Conservation (phyloP, 2,329 filamentous ascomycete species). For the Fusarium dlaminii region DNA sequence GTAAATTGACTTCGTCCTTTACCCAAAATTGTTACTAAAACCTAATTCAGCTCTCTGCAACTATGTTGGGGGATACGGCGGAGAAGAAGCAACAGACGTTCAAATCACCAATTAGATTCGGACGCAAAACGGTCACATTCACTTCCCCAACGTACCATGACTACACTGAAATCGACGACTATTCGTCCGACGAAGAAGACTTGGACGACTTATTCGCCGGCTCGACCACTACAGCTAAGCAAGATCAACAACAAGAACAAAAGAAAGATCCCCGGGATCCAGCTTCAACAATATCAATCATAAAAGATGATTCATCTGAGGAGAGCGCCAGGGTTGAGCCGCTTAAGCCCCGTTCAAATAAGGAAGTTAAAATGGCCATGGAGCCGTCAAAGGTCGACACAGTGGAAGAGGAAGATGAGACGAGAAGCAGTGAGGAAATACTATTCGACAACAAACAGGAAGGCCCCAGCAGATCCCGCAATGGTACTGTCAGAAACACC, state of each 20-base stretch:
- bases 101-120: conserved; percentile 80
- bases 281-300: conserved; percentile 44
- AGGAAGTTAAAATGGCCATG: conserved; percentile 50
- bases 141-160: conserved; percentile 87
- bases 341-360: conserved; percentile 58
- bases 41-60: conserved; percentile 62
- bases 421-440: conserved; percentile 71
- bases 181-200: conserved; percentile 78
- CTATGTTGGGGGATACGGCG: conserved; percentile 70
- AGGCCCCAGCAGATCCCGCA: conserved; percentile 72
- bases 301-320: conserved; percentile 52
- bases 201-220: conserved; percentile 57
- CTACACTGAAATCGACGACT: conserved; percentile 87
- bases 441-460: conserved; percentile 66
- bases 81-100: conserved; percentile 86
- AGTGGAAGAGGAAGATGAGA: conserved; percentile 49
- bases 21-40: conserved; percentile 5
- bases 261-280: conserved; percentile 43
- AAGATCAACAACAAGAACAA: conserved; percentile 45
- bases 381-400: conserved; percentile 47
- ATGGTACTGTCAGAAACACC: conserved; percentile 88
- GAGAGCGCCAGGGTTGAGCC: conserved; percentile 66
- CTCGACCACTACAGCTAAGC: conserved; percentile 26
- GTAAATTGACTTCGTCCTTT: conserved; percentile 45
- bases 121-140: conserved; percentile 88